Evolutionary conservation across 768 basidiomycete genomes (phyloP), one percentile per base, ranked within the genome.

Genomic region (Tricholoma furcatifolium): DNA sequence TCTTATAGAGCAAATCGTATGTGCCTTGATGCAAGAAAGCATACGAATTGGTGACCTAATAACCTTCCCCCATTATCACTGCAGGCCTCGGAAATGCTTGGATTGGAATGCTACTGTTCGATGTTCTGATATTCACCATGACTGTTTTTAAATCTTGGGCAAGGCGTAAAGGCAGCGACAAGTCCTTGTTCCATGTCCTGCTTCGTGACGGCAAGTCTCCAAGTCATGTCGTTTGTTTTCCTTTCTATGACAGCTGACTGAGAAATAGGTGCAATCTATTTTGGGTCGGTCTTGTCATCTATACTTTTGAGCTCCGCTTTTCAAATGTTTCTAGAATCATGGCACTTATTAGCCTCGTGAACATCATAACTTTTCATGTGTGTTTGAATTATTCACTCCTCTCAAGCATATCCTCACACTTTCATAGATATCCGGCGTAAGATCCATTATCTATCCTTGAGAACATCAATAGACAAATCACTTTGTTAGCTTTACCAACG

Each of bases 21-120:
- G 60, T 58, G 15, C 9, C 34, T 34, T 10, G 27, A 8, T 30
- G 17, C 9, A 6, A 32, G 11, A 4, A 41, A 18, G 21, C n/a
- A n/a, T n/a, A 18, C 21, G 32, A 35, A 10, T 20, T 14, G 17
- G 8, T 21, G 30, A 12, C 2, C 12, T 8, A 9, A 34, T 46
- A 6, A 54, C 17, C n/a, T 51, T 30, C 3, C 21, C 18, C 4
- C 18, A 20, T 2, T 17, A 24, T 42, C 24, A 7, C 1, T n/a
- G 3, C 35, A 76, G 71, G 66, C 12, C 56, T 73, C 12, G 74
- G 68, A 5, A 60, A 58, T 2, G 70, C 72, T 4, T 79, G 75
- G 76, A 64, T 64, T 7, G 71, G 68, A n/a, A 60, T 73, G 63
- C 62, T 76, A 6, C 49, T 65, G 2, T 74, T 77, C 50, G 76